phyloP scores from a whole-genome alignment of 192 early-diverging fungal genomes.

The Coemansia sp. region DNA sequence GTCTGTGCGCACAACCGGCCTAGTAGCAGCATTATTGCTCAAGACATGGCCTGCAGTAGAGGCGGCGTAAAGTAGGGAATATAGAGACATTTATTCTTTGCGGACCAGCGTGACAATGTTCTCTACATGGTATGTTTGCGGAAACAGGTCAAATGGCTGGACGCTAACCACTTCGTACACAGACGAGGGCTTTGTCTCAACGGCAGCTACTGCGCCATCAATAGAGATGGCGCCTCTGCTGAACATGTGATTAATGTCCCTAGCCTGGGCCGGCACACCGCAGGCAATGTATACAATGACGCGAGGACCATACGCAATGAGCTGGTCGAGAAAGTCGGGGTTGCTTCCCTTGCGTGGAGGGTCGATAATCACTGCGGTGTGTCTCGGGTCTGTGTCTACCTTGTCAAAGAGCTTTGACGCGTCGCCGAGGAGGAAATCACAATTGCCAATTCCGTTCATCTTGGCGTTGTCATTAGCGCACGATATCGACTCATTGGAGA shows the following conservation, averaged over 20 bases:
- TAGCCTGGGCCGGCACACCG: slow-evolving; percentile 64
- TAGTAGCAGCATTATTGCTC: neutral
- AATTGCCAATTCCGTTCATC: slow-evolving; percentile 59
- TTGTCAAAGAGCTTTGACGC: slow-evolving; percentile 64
- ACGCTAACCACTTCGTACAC: slow-evolving; percentile 64
- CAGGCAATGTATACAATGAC: slow-evolving; percentile 76
- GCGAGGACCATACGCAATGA: slow-evolving; percentile 66
- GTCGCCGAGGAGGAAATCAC: slow-evolving; percentile 63
- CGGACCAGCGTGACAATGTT: slow-evolving; percentile 68
- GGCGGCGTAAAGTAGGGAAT: too few relatives aligned
- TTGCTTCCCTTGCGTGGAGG: slow-evolving; percentile 71
- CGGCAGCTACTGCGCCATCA: slow-evolving; percentile 16
- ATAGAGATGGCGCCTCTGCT: slow-evolving; percentile 44
- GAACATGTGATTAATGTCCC: slow-evolving; percentile 61
- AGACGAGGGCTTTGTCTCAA: slow-evolving; percentile 37
- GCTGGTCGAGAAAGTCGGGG: slow-evolving; percentile 66
- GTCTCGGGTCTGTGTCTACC: slow-evolving; percentile 52
- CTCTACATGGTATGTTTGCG: slow-evolving; percentile 72
- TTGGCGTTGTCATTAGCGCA: slow-evolving; percentile 68
- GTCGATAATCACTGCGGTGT: slow-evolving; percentile 72
- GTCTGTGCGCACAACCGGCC: neutral
- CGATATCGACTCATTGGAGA: slow-evolving; percentile 63
- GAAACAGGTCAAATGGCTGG: slow-evolving; percentile 75
- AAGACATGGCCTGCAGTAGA: neutral
- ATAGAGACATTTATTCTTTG: slow-evolving; percentile 14